phyloP scores from a whole-genome alignment of 495 filamentous ascomycete species.

The Aspergillus biplanus region DNA sequence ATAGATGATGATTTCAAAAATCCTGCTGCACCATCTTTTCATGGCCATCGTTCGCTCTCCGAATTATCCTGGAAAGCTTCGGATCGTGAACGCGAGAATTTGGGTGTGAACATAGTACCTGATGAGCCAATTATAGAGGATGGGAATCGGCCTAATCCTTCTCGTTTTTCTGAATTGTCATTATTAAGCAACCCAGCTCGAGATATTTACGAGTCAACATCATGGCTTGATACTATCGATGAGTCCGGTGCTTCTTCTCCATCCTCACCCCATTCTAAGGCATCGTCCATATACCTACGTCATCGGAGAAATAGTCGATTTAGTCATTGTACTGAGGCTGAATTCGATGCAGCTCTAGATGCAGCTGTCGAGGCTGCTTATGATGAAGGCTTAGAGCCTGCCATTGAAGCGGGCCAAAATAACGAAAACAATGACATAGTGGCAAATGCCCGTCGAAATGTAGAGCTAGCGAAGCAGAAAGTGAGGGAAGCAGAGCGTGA shows the following conservation, averaged over 20 bases:
- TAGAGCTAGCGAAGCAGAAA: conserved; percentile 77
- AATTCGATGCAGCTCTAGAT: conserved; percentile 94
- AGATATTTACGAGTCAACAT: conserved; percentile 74
- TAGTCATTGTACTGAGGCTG: conserved; percentile 82
- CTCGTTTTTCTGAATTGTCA: conserved; percentile 34
- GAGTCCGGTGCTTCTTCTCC: conserved; percentile 84
- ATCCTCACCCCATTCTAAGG: conserved; percentile 80
- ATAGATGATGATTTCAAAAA: conserved; percentile 29
- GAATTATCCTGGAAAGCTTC: conserved; percentile 14
- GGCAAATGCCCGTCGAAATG: conserved; percentile 65
- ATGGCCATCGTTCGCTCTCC: conserved; percentile 13
- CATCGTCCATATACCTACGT: conserved; percentile 68
- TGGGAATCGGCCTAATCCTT: conserved; percentile 19
- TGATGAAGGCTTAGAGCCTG: conserved; percentile 87
- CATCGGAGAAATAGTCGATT: conserved; percentile 66
- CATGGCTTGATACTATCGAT: conserved; percentile 96
- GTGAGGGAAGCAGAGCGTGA: conserved; percentile 80
- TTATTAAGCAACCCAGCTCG: conserved; percentile 30
- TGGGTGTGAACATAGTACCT: conserved; percentile 4
- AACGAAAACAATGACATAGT: conserved; percentile 50
- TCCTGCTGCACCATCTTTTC: conserved; percentile 18
- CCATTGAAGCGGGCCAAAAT: conserved; percentile 45
- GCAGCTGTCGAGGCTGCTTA: conserved; percentile 96
- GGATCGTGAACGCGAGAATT: conserved; percentile 9
- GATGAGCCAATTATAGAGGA: conserved; percentile 16